These are phyloP conservation scores for Streptanthus diversifolius DNA, from an alignment of 345 rosid genomes.

Conservation along the genomic window DNA sequence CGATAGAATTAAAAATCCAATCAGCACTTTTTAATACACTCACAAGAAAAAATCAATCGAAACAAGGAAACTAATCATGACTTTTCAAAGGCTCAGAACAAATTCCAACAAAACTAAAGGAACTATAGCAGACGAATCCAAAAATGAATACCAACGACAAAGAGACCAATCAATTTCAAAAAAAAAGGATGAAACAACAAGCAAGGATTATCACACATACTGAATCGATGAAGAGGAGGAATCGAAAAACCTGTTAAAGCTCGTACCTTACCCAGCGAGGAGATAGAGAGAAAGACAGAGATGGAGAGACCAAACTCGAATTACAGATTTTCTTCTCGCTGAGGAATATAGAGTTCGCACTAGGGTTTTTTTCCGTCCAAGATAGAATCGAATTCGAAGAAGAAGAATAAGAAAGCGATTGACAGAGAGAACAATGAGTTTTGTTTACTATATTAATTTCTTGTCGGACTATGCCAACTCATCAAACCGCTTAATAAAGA, in stretches of 20 bases:
- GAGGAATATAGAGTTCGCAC: slow-evolving; percentile 7
- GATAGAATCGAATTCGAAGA: slow-evolving; percentile 18
- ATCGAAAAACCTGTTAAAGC: neutral
- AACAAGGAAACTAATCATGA: neutral
- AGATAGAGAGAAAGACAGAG: neutral
- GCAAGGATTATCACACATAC: neutral
- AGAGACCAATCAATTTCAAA: neutral
- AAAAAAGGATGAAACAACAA: neutral
- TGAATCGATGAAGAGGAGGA: neutral
- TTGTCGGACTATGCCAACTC: slow-evolving; percentile 14
- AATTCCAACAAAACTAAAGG: neutral
- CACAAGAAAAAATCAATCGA: neutral
- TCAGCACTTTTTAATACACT: too few relatives aligned
- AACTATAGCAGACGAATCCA: neutral
- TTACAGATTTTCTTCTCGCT: slow-evolving; percentile 20
- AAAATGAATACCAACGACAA: neutral
- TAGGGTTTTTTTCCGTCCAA: slow-evolving; percentile 21
- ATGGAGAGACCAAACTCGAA: neutral
- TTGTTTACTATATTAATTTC: slow-evolving; percentile 20
- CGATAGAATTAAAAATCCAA: neutral
- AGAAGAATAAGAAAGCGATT: neutral
- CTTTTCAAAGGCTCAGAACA: neutral
- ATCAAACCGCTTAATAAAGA: neutral
- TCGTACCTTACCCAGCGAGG: slow-evolving; percentile 16
- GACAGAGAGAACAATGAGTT: neutral